These are phyloP conservation scores for Termitomyces sp. DNA, from an alignment of 768 basidiomycete species.

Conservation along the genomic window DNA sequence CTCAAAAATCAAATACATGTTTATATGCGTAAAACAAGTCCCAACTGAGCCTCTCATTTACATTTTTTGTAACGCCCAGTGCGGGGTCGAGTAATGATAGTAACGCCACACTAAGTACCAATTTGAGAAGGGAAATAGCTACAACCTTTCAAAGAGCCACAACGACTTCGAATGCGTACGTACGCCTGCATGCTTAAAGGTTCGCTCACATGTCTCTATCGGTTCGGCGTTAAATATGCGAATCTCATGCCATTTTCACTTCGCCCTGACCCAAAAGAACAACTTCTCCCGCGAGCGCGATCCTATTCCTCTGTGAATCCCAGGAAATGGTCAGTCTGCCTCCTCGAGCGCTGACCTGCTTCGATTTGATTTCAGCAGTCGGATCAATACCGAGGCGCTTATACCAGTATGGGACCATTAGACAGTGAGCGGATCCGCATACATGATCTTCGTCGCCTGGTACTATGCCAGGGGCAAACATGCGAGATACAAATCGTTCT, in stretches of 20 bases:
- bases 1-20: neutral
- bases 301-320: constrained; percentile 22
- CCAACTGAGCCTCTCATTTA: neutral
- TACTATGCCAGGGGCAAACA: constrained; percentile 36
- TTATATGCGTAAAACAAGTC: neutral
- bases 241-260: neutral
- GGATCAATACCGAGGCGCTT: constrained; percentile 23
- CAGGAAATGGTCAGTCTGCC: constrained; percentile 31
- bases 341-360: constrained; percentile 46
- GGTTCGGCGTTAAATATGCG: no score
- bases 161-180: neutral
- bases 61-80: no score
- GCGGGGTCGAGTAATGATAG: neutral
- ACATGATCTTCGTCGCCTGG: constrained; percentile 9
- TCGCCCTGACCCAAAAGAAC: constrained; percentile 27
- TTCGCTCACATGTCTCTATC: no score
- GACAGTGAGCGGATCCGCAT: constrained; percentile 48
- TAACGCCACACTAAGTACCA: neutral
- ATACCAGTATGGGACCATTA: constrained; percentile 38
- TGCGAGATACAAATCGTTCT: constrained; percentile 40
- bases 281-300: constrained; percentile 32
- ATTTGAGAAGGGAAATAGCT: no score
- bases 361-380: constrained; percentile 30
- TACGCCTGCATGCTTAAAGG: no score
- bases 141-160: neutral